These are phyloP conservation scores for Agroathelia rolfsii DNA, from an alignment of 1,284 basidiomycete species.

Conservation along the genomic window DNA sequence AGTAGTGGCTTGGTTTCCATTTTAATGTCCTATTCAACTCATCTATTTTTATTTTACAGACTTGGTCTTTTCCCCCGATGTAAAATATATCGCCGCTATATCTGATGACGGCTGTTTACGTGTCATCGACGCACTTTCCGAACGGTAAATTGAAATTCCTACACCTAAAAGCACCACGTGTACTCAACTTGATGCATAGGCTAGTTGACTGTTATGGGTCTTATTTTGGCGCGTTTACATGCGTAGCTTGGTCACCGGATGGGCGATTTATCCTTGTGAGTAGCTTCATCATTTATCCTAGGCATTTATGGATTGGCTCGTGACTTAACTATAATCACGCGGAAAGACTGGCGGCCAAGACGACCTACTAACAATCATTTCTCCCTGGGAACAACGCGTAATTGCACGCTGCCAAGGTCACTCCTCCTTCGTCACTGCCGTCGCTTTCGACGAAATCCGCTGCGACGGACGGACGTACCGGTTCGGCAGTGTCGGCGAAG, in stretches of 20 bases:
- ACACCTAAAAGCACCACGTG: conserved; percentile 3
- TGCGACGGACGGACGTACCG: conserved; percentile 84
- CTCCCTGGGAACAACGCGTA: conserved; percentile 84
- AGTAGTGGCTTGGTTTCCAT: conserved; percentile 17
- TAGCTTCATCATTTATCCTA: conserved; percentile 6
- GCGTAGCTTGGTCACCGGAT: conserved; percentile 91
- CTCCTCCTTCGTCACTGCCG: conserved; percentile 82
- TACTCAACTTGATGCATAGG: too few relatives aligned
- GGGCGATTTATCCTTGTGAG: conserved; percentile 81
- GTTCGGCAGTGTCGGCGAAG: conserved; percentile 89
- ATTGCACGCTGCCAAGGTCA: conserved; percentile 97
- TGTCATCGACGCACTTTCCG: conserved; percentile 77
- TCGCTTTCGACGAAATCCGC: conserved; percentile 83
- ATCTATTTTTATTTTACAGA: conserved; percentile 35
- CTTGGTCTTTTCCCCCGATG: conserved; percentile 86
- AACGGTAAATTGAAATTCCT: conserved; percentile 59
- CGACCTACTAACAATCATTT: conserved; percentile 88
- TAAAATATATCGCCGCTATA: conserved; percentile 76
- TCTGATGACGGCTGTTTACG: conserved; percentile 85
- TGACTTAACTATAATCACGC: neutral
- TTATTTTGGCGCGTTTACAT: conserved; percentile 86
- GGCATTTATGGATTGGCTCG: neutral
- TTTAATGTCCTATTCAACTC: conserved; percentile 1
- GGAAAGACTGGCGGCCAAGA: conserved; percentile 79
- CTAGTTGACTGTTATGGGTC: conserved; percentile 85